phyloP scores from a whole-genome alignment of 2,329 filamentous ascomycete genomes.

The Trichoderma atrobrunneum region DNA sequence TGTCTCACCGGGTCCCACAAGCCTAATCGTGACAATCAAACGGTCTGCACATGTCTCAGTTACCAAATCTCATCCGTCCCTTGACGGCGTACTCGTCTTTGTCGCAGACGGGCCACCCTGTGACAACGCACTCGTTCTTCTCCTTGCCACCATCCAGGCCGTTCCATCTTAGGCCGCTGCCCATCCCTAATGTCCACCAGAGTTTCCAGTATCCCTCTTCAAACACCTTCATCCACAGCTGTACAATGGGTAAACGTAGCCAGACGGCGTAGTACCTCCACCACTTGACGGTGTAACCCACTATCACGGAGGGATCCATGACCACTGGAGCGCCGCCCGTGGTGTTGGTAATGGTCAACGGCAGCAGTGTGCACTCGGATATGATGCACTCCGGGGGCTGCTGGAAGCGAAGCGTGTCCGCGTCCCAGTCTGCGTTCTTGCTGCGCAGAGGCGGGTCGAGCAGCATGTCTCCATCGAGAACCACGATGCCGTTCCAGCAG shows the following conservation, averaged over 20 bases:
- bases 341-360: constrained; percentile 14
- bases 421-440: constrained; percentile 8
- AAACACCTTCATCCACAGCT: constrained; percentile 18
- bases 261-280: constrained; percentile 21
- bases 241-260: constrained; percentile 19
- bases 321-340: constrained; percentile 20
- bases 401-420: constrained; percentile 17
- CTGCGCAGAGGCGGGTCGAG: constrained; percentile 12
- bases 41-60: neutral
- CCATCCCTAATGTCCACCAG: constrained; percentile 19
- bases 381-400: constrained; percentile 19
- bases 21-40: neutral
- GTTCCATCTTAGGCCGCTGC: constrained; percentile 14
- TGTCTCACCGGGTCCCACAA: neutral
- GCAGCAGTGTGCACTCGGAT: constrained; percentile 19
- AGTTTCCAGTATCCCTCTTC: constrained; percentile 18
- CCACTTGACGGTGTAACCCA: constrained; percentile 18
- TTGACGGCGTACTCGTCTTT: neutral
- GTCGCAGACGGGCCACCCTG: constrained; percentile 17
- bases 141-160: constrained; percentile 19
- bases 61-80: constrained; percentile 7
- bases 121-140: constrained; percentile 16
- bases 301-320: constrained; percentile 16
- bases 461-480: constrained; percentile 20
- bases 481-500: constrained; percentile 21